phyloP scores from a whole-genome alignment of 805 yeast species.

The Hanseniaspora valbyensis region DNA sequence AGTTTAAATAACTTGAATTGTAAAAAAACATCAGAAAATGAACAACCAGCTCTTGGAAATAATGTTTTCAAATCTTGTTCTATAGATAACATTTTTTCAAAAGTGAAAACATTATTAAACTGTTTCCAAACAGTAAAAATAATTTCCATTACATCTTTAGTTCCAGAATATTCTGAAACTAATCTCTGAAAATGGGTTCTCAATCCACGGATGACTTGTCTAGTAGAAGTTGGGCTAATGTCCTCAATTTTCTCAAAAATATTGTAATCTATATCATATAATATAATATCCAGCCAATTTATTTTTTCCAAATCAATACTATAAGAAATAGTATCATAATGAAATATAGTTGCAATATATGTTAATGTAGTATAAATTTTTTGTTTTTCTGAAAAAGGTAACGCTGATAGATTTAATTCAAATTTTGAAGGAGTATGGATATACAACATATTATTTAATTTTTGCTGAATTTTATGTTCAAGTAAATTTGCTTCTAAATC shows the following conservation, averaged over 20 bases:
- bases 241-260: constrained; percentile 21
- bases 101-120: constrained; percentile 29
- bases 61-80: constrained; percentile 24
- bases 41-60: constrained; percentile 33
- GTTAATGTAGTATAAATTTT: background rate
- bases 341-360: background rate
- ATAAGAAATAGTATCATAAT: constrained; percentile 25
- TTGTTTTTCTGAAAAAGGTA: constrained; percentile 15
- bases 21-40: constrained; percentile 27
- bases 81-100: constrained; percentile 17
- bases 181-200: constrained; percentile 26
- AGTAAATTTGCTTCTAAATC: background rate
- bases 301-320: background rate
- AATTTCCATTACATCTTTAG: constrained; percentile 17
- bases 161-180: constrained; percentile 17
- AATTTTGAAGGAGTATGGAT: constrained; percentile 18
- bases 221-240: constrained; percentile 28
- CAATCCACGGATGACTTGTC: constrained; percentile 30
- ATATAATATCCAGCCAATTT: constrained; percentile 1
- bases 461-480: constrained; percentile 7
- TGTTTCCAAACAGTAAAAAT: constrained; percentile 30
- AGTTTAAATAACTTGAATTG: constrained; percentile 21
- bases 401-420: constrained; percentile 16
- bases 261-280: constrained; percentile 17
- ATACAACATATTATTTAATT: background rate